Conservation (phyloP, 2,329 filamentous ascomycete species). For the Tolypocladium ovalisporum region DNA sequence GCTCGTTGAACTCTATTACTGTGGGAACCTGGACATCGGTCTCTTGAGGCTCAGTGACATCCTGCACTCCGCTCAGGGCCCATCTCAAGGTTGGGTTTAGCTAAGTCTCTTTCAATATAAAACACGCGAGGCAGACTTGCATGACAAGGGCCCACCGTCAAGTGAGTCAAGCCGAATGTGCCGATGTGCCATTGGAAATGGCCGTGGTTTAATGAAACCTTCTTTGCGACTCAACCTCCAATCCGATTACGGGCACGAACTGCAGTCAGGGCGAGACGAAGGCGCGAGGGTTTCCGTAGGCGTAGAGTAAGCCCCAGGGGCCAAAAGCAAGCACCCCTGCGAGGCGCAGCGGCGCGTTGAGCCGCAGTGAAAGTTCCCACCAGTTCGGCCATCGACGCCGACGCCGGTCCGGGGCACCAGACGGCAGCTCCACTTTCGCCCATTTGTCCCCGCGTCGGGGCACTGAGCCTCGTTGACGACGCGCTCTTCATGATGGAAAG, state of each 20-base stretch:
- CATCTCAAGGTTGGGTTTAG: background rate
- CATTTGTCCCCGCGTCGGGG: background rate
- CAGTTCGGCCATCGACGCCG: background rate
- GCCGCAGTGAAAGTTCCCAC: background rate
- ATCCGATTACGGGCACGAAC: background rate
- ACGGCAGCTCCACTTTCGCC: conserved; percentile 3
- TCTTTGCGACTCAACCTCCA: too few species aligned
- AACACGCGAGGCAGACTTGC: background rate
- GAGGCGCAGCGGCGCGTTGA: background rate
- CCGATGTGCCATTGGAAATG: background rate
- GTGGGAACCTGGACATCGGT: background rate
- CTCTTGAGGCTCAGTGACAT: background rate
- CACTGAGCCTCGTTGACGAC: background rate
- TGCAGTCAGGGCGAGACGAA: too few species aligned
- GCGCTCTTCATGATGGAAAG: too few species aligned
- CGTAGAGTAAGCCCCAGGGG: too few species aligned
- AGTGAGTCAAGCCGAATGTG: background rate
- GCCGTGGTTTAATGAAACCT: background rate
- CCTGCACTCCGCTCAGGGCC: background rate
- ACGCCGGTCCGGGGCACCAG: conserved; percentile 3
- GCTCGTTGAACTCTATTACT: background rate
- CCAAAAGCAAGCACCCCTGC: background rate
- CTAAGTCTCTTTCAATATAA: background rate
- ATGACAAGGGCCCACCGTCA: background rate
- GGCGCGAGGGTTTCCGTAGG: too few species aligned